These are phyloP conservation scores for Apiospora pterosperma DNA, from an alignment of 2,329 filamentous ascomycete species.

Conservation along the genomic window DNA sequence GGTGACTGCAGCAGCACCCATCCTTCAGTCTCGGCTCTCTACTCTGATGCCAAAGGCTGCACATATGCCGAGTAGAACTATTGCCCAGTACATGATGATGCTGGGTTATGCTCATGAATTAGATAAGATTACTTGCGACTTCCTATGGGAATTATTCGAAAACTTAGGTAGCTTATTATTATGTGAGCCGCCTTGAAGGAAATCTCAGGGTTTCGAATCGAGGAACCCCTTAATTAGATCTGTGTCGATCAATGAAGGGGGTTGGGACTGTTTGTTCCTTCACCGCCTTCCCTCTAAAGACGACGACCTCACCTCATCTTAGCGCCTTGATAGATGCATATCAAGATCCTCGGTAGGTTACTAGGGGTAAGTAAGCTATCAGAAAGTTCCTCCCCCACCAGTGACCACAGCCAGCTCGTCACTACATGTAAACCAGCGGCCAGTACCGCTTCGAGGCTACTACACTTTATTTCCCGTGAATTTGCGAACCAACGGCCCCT, in stretches of 20 bases:
- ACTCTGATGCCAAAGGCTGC: not conserved
- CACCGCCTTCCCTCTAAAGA: not conserved
- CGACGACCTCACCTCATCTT: not conserved
- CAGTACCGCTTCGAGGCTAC: not conserved
- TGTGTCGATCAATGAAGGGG: too few species aligned
- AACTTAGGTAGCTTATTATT: too few species aligned
- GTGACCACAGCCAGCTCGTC: slow-evolving; percentile 1
- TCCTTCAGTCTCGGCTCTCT: not conserved
- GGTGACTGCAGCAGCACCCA: too few species aligned
- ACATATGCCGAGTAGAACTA: not conserved
- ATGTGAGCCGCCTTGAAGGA: too few species aligned
- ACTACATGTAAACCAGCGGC: not conserved
- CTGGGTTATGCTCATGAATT: too few species aligned
- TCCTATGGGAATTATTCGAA: too few species aligned
- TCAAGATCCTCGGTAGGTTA: not conserved
- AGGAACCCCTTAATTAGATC: too few species aligned
- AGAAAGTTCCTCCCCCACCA: not conserved
- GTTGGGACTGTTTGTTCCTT: not conserved
- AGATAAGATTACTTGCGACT: too few species aligned
- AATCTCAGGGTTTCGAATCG: too few species aligned
- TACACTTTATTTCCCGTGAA: not conserved
- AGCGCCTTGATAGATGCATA: not conserved
- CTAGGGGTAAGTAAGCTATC: not conserved
- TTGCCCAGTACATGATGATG: too few species aligned
- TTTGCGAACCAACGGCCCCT: not conserved